Evolutionary conservation across 495 filamentous ascomycete genomes (phyloP).

Genomic region (Cercophora scortea): DNA sequence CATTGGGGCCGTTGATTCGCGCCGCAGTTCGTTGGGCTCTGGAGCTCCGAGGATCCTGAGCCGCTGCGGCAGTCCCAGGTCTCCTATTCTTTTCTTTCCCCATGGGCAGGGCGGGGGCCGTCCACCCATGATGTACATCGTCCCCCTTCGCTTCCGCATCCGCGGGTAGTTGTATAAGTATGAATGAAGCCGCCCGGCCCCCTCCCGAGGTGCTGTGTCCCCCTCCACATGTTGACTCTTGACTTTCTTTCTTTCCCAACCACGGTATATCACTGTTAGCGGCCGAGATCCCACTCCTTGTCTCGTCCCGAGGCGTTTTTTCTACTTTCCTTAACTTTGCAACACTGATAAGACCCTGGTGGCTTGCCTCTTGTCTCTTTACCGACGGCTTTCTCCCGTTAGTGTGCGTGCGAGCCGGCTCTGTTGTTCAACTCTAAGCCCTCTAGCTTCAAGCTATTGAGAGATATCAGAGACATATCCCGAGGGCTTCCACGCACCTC

Average conservation of each 20-base stretch:
- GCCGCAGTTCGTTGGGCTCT: too few species aligned
- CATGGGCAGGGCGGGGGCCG: not conserved
- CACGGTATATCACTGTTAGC: not conserved
- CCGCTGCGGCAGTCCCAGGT: not conserved
- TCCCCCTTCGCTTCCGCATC: not conserved
- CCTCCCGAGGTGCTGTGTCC: not conserved
- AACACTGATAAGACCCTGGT: not conserved
- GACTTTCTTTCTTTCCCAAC: conserved; percentile 1
- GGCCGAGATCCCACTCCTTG: not conserved
- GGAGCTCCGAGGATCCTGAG: not conserved
- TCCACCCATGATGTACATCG: not conserved
- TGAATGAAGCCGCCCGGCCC: not conserved
- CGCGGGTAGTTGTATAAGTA: not conserved
- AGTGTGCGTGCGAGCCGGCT: too few species aligned
- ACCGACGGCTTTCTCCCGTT: too few species aligned
- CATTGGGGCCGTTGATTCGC: too few species aligned
- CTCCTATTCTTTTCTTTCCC: not conserved
- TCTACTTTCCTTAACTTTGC: not conserved
- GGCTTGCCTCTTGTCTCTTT: too few species aligned
- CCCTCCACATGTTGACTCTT: not conserved
- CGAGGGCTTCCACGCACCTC: not conserved
- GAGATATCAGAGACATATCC: too few species aligned
- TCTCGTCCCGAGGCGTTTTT: not conserved
- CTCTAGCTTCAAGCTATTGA: too few species aligned
- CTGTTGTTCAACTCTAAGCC: too few species aligned